Evolutionary conservation across 1,284 basidiomycete genomes (phyloP), one percentile per base, ranked within the genome.

Genomic region (Tylopilus sp.): DNA sequence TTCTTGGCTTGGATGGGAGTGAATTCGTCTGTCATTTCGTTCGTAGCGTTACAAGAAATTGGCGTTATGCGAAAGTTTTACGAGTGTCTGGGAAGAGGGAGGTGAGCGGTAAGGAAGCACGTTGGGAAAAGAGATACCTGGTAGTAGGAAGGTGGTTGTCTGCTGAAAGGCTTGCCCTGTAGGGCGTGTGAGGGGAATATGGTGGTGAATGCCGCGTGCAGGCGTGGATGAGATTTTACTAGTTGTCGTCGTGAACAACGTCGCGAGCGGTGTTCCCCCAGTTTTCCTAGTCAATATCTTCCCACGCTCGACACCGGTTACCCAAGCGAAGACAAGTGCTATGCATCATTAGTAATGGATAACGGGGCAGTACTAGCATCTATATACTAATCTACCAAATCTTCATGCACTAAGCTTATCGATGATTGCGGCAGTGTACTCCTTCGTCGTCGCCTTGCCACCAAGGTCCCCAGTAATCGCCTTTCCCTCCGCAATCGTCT

Each of bases 401-500:
- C 36, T 57, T 69, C 71, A 75, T 65, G 68, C 72, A 51, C 63
- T 58, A 55, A 95, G 74, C 73, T 83, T 92, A 58, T 76, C 63
- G 57, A 96, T 84, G 73, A 97, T 95, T 38, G 91, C 88, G 52
- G 81, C 69, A 35, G 94, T 94, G 75, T 91, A 97, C 72, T 95
- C 84, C 67, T 77, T 76, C 14, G 94, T 97, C 43, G 83, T 82
- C 21, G 94, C 80, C 70, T 89, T 93, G 47, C 94, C 94, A 44
- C 94, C 93, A 54, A 97, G 76, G 72, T 97, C 94, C 34, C 91
- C 86, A 15, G 94, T 97, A 69, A 95, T 94, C 44, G 77, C 71
- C 76, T 90, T 92, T 64, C 94, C 94, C 74, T 96, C 93, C 31
- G 93, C 91, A 64, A 97, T 95, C 43, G 93, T 96, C 91, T 93